Evolutionary conservation across 129 eudicot genomes (phyloP).

Genomic region (Chrysanthemum seticuspe): DNA sequence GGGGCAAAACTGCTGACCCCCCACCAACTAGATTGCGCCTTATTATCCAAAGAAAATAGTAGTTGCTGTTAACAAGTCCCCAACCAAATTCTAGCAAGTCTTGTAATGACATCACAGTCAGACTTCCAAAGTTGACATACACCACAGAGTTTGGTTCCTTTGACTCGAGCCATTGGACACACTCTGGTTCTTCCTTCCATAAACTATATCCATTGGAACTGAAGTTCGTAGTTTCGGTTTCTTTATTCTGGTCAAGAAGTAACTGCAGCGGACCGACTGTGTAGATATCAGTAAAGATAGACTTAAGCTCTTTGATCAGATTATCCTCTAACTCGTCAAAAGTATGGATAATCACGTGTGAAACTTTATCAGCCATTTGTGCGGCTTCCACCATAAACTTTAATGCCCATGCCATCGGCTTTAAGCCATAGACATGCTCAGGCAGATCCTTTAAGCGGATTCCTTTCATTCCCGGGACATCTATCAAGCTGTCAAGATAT

Average conservation of each 20-base stretch:
- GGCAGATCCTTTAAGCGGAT: conserved; percentile 33
- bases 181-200: conserved; percentile 35
- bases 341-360: conserved; percentile 29
- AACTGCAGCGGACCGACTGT: conserved; percentile 30
- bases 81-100: conserved; percentile 29
- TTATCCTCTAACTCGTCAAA: conserved; percentile 23
- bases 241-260: conserved; percentile 13
- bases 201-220: conserved; percentile 25
- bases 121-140: conserved; percentile 43
- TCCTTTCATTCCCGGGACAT: conserved; percentile 33
- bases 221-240: not conserved
- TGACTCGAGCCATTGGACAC: conserved; percentile 32
- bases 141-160: conserved; percentile 31
- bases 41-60: conserved; percentile 29
- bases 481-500: conserved; percentile 10
- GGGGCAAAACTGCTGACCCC: conserved; percentile 9
- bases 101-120: conserved; percentile 23
- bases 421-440: not conserved
- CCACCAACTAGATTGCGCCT: conserved; percentile 30
- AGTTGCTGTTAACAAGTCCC: conserved; percentile 39
- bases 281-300: conserved; percentile 17
- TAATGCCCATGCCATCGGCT: not conserved
- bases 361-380: conserved; percentile 10
- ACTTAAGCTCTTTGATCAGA: conserved; percentile 20
- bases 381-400: conserved; percentile 11